Evolutionary conservation across 192 early-diverging fungal species (phyloP), one percentile per base, ranked within the genome.

Genomic region (Lobosporangium transversale): DNA sequence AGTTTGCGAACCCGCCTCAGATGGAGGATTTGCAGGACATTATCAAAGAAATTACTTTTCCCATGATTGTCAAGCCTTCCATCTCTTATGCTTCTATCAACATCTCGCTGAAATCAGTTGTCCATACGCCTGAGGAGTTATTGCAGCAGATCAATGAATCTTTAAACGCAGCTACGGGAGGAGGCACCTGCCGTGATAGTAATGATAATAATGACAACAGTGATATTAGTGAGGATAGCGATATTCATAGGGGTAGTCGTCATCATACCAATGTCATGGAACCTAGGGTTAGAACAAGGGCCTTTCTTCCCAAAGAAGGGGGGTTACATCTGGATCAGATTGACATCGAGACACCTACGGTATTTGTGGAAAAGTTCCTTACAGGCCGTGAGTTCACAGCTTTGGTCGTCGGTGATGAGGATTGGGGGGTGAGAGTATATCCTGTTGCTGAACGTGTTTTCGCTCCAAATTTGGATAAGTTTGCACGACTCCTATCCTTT

Each of bases 351-450:
- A 62, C 61, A 10, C 69, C 69, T 14, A 71, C 69, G n/a, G 69
- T 71, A 18, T 84, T 84, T 80, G 79, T 81, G 45, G 83, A 84
- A 68, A 62, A 40, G 23, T 84, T 78, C 35, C 42, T 84, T 2
- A 71, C 80, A 27, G 83, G 83, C 14, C 78, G 82, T 9, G 83
- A 84, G 50, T 84, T 85, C 24, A 84, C 83, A 3, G 83, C 55
- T 1, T 50, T 84, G 1, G 67, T 70, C 17, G 57, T 80, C 23
- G 83, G 83, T 6, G 79, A 84, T 47, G 49, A 58, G 47, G 27
- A 71, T 17, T 71, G 50, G 54, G 82, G 79, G 15, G 49, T 84
- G 0, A 53, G 70, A 26, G 81, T 83, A 11, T 84, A 76, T 53
- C 75, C 80, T 4, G 74, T 68, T 35, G 83, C 83, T 3, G 83